These are phyloP conservation scores for Coemansia sp. DNA, from an alignment of 192 early-diverging fungal genomes.

Conservation along the genomic window DNA sequence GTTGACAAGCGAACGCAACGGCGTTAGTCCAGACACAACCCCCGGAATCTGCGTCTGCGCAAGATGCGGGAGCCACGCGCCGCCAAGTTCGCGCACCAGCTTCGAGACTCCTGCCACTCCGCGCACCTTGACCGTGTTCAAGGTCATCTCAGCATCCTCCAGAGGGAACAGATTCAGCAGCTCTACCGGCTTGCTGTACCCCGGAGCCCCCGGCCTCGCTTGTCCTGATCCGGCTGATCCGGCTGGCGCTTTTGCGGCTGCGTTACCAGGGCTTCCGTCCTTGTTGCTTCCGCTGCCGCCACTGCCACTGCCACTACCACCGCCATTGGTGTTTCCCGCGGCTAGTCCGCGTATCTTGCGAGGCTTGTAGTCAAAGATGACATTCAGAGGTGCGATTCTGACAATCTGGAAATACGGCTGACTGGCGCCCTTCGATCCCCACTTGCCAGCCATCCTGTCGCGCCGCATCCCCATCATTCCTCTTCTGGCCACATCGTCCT, in stretches of 20 bases:
- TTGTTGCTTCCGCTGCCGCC: background rate
- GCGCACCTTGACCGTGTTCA: conserved; percentile 71
- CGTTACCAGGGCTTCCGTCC: background rate
- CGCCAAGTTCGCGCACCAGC: conserved; percentile 65
- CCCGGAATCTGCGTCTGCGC: conserved; percentile 87
- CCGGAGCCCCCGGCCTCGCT: background rate
- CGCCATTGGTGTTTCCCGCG: conserved; percentile 3
- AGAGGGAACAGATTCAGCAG: conserved; percentile 92
- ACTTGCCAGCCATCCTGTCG: conserved; percentile 10
- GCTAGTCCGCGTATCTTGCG: conserved; percentile 75
- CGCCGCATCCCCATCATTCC: background rate
- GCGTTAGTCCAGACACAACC: conserved; percentile 86
- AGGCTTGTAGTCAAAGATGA: conserved; percentile 98
- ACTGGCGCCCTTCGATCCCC: conserved; percentile 7
- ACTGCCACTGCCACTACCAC: background rate
- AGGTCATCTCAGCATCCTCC: conserved; percentile 87
- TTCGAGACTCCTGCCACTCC: conserved; percentile 75
- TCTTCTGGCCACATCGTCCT: background rate
- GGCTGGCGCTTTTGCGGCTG: background rate
- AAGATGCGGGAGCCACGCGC: conserved; percentile 90
- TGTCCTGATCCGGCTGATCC: conserved; percentile 1
- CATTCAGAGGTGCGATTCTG: conserved; percentile 70
- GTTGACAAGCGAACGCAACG: conserved; percentile 87
- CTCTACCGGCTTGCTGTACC: conserved; percentile 33
- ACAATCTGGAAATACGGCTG: conserved; percentile 61